Percentiles rank a stretch among this genome's conserved stretches.
Evolutionary conservation across 2,329 filamentous ascomycete species (phyloP).

Genomic region (Pseudogymnoascus pannorum): DNA sequence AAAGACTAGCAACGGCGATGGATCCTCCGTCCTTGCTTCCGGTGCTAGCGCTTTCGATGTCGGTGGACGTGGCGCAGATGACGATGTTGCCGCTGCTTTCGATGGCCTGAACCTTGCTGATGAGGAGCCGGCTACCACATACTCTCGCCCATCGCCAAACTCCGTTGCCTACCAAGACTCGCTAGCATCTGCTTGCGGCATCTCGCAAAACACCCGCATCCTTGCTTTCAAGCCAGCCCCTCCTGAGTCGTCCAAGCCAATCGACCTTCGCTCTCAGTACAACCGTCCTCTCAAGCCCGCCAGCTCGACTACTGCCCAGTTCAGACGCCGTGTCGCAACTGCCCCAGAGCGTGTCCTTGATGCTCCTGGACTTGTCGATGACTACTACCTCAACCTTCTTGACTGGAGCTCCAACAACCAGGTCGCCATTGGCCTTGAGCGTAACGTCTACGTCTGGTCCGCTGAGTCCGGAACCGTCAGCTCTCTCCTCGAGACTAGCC

Average conservation of each 20-base stretch:
- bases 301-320: slow-evolving; percentile 69
- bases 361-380: slow-evolving; percentile 89
- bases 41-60: slow-evolving; percentile 57
- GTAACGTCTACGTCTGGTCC: slow-evolving; percentile 97
- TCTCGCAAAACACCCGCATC: slow-evolving; percentile 89
- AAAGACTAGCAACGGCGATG: slow-evolving; percentile 63
- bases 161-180: slow-evolving; percentile 88
- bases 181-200: slow-evolving; percentile 81
- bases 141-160: slow-evolving; percentile 76
- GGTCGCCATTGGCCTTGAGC: slow-evolving; percentile 93
- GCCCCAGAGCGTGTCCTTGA: slow-evolving; percentile 94
- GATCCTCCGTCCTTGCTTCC: slow-evolving; percentile 67
- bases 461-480: slow-evolving; percentile 86
- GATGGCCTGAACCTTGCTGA: slow-evolving; percentile 70
- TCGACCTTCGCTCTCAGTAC: slow-evolving; percentile 95
- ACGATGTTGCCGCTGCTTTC: slow-evolving; percentile 72
- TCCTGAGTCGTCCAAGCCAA: slow-evolving; percentile 97
- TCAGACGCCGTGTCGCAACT: slow-evolving; percentile 84
- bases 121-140: slow-evolving; percentile 55
- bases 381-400: slow-evolving; percentile 97
- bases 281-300: slow-evolving; percentile 86
- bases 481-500: slow-evolving; percentile 77
- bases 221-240: slow-evolving; percentile 96
- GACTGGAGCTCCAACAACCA: slow-evolving; percentile 99
- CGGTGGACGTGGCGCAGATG: slow-evolving; percentile 53